phyloP scores from a whole-genome alignment of 768 basidiomycete species.

The Lactarius pseudohatsudake region DNA sequence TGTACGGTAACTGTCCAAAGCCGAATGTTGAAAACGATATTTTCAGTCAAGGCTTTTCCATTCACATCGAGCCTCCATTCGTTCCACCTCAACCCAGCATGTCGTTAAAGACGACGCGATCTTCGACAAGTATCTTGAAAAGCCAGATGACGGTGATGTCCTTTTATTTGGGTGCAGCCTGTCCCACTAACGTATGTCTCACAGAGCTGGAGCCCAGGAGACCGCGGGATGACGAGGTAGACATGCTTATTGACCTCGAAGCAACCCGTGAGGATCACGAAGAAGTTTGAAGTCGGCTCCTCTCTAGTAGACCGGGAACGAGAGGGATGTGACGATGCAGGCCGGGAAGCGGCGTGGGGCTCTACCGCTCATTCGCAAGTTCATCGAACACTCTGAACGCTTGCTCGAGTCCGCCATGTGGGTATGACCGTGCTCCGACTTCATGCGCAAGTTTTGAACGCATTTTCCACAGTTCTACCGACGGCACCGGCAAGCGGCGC shows the following conservation, averaged over 20 bases:
- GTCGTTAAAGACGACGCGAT: slow-evolving; percentile 90
- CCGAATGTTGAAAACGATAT: slow-evolving; percentile 95
- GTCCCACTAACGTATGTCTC: slow-evolving; percentile 6
- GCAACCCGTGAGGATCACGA: slow-evolving; percentile 91
- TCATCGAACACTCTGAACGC: slow-evolving; percentile 96
- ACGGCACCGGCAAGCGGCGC: slow-evolving; percentile 58
- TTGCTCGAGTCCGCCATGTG: slow-evolving; percentile 79
- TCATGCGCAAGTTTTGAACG: slow-evolving; percentile 1
- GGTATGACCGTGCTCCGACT: slow-evolving; percentile 29
- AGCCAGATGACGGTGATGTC: slow-evolving; percentile 84
- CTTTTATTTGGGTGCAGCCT: neutral
- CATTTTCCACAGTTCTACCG: slow-evolving; percentile 42
- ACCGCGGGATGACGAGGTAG: slow-evolving; percentile 60
- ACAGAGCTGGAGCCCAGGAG: slow-evolving; percentile 78
- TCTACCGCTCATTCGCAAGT: slow-evolving; percentile 90
- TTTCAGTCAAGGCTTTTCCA: slow-evolving; percentile 96
- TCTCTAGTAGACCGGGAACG: slow-evolving; percentile 72
- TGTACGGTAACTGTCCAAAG: slow-evolving; percentile 70
- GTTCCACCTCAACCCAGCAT: slow-evolving; percentile 79
- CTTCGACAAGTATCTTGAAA: slow-evolving; percentile 93
- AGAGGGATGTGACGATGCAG: slow-evolving; percentile 93
- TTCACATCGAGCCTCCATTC: slow-evolving; percentile 89
- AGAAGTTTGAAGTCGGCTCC: slow-evolving; percentile 51
- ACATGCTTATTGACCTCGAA: slow-evolving; percentile 79
- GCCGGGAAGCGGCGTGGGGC: slow-evolving; percentile 86